Conservation (phyloP, 306 rosid genomes). For the Benincasa hispida region DNA sequence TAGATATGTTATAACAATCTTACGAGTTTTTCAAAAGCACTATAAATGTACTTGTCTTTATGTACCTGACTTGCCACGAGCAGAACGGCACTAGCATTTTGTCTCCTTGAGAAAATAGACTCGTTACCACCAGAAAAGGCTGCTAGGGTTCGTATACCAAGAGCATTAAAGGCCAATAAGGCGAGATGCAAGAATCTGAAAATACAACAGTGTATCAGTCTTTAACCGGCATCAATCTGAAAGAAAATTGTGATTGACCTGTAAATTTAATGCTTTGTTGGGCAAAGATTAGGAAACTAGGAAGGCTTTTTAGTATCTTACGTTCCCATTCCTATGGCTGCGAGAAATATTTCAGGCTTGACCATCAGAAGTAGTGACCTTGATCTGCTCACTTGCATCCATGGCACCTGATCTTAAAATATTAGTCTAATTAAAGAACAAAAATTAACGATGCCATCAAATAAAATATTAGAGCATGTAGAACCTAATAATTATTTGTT, state of each 20-base stretch:
- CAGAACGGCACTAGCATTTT: slow-evolving; percentile 53
- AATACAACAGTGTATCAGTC: not conserved
- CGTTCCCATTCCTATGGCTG: slow-evolving; percentile 84
- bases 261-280: not conserved
- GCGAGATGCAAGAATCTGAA: slow-evolving; percentile 70
- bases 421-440: not conserved
- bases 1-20: not conserved
- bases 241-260: not conserved
- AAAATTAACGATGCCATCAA: not conserved
- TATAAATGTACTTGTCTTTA: not conserved
- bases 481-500: not conserved
- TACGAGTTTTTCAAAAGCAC: not conserved
- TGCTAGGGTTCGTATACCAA: slow-evolving; percentile 37
- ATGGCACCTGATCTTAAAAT: slow-evolving; percentile 62
- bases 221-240: not conserved
- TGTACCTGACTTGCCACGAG: slow-evolving; percentile 82
- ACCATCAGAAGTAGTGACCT: slow-evolving; percentile 68
- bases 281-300: not conserved
- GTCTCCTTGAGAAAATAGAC: slow-evolving; percentile 45
- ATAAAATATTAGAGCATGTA: not conserved
- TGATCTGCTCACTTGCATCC: slow-evolving; percentile 91
- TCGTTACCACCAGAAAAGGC: slow-evolving; percentile 44
- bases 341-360: slow-evolving; percentile 66
- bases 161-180: slow-evolving; percentile 44
- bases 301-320: slow-evolving; percentile 21